Base-by-base conservation (phyloP, 2,329 filamentous ascomycete genomes). In the Aspergillus pseudonomiae region DNA sequence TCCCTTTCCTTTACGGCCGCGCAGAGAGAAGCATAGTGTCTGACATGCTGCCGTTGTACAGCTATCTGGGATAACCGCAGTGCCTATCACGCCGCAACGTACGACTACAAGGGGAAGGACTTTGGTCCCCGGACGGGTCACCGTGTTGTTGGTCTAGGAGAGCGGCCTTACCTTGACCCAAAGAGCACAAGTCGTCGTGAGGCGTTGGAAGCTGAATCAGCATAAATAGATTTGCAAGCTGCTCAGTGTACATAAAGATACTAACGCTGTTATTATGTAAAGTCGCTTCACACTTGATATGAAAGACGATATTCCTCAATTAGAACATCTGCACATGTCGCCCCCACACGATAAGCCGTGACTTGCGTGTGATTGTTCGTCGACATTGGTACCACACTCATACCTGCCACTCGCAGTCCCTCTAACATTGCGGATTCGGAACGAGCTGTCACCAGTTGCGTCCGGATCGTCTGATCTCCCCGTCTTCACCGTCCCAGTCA, bases 11-110 rank as follows among this genome's bases (percentile, higher is more conserved):
- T 5, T 48, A 3, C 56, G n/a, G 24, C 24, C 16, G 4, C 34
- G 3, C 26, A 10, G 16, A 30, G 14, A 30, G 6, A 26, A 50
- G 32, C 3, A 41, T 21, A 2, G 10, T 19, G 9, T 16, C 52
- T 34, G 10, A 34, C 32, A 1, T 26, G 3, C 14, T 55, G 24
- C 16, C n/a, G n/a, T 26, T 28, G 11, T 36, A 59, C 76, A 70
- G 85, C 84, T 1, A 86, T 87, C 65, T 87, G 85, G 85, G 85
- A 88, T 65, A 87, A 87, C 67, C 77, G 85, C 9, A 83, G 79
- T n/a, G 83, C 83, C 1, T 87, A 83, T 68, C 85, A 88, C 66
- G 80, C 82, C 2, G 85, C 84, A 0, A 87, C 84, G 0, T 80
- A 80, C 14, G 85, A 87, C 66, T 84, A 85, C 66, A 75, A 79